Base-by-base conservation (phyloP, 2,329 filamentous ascomycete genomes). In the Fusarium chuoi region DNA sequence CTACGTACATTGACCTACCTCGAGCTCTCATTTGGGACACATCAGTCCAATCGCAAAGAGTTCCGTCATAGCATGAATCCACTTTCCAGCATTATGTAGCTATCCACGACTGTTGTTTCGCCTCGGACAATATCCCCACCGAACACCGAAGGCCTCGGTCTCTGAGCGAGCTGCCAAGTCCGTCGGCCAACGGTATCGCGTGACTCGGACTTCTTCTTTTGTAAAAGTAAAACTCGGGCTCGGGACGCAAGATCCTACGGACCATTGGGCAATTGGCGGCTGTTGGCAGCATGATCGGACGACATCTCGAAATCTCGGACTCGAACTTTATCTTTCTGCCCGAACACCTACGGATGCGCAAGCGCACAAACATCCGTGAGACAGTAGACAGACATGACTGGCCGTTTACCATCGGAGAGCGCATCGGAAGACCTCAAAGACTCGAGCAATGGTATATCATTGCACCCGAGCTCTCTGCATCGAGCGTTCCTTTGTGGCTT, bases 111-210 rank as follows among this genome's bases (percentile, higher is more conserved):
- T 18, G 18, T 2, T 57, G n/a, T 6, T 17, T 17, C n/a, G 13
- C 13, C 30, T 57, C 55, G 55, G 55, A 38, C 55, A 30, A 38
- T 13, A 10, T 18, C 55, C 4, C 20, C 24, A n/a, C 55, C 41
- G 55, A 58, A 30, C 55, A 20, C 55, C 55, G 55, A 58, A 49
- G 55, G 24, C 18, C 41, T 58, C 42, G 55, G 55, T 10, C 41
- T 49, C 17, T 48, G 20, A 18, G 24, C 18, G 20, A 9, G 30
- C 20, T 35, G 20, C 30, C 30, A n/a, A 36, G 30, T 58, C 55
- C 55, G 41, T 15, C 33, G 41, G 24, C 33, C 30, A 58, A 35
- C 30, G 22, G 24, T 4, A 26, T 36, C 14, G 15, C 20, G 8
- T 26, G 15, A 36, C 26, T n/a, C 55, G n/a, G 41, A 7, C 41